phyloP scores from a whole-genome alignment of 2,329 filamentous ascomycete genomes.

The Fusarium guadeloupense region DNA sequence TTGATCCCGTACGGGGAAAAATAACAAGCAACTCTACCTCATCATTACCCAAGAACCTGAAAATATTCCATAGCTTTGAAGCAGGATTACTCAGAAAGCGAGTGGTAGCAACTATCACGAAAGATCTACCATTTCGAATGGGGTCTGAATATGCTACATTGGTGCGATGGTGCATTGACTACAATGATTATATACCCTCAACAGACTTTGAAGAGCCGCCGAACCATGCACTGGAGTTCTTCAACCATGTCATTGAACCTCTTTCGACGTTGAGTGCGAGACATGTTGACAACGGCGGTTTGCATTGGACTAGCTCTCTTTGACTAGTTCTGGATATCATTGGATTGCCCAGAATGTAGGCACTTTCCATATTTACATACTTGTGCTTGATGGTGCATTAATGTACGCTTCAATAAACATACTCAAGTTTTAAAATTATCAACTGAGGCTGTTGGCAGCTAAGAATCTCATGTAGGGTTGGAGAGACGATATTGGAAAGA shows the following conservation, averaged over 20 bases:
- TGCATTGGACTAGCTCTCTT: no score
- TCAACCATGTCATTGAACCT: not conserved
- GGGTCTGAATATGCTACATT: not conserved
- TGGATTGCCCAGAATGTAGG: no score
- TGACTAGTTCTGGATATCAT: no score
- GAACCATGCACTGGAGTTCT: slow-evolving; percentile 1
- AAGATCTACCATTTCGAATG: slow-evolving; percentile 2
- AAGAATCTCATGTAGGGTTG: no score
- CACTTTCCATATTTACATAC: no score
- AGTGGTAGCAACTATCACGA: not conserved
- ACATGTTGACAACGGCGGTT: not conserved
- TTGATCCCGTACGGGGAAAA: not conserved
- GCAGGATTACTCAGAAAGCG: not conserved
- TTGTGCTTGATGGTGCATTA: no score
- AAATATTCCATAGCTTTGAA: not conserved
- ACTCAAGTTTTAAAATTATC: no score
- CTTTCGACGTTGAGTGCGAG: not conserved
- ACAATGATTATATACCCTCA: not conserved
- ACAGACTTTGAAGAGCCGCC: not conserved
- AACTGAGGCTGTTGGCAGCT: no score
- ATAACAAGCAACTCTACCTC: not conserved
- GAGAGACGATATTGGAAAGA: no score
- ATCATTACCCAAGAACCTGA: not conserved
- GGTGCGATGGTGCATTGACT: slow-evolving; percentile 1
- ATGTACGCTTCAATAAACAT: no score